Conservation (phyloP, 2,329 filamentous ascomycete species). For the Neospermospora avenae region DNA sequence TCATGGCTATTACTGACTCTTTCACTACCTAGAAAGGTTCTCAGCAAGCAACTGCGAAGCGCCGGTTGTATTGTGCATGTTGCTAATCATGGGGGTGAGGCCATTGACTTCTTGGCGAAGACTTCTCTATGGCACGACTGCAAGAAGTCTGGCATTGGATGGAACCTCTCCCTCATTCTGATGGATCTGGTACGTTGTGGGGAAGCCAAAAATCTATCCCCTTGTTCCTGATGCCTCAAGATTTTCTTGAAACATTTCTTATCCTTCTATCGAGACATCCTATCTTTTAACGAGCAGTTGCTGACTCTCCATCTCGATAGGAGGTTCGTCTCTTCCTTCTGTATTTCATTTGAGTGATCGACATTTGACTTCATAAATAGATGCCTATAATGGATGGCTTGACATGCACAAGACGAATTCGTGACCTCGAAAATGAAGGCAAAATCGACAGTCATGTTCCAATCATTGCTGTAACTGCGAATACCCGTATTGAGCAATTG, state of each 20-base stretch:
- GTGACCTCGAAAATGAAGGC: conserved; percentile 38
- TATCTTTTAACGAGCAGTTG: too few species aligned
- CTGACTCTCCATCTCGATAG: too few species aligned
- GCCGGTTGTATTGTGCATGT: conserved; percentile 58
- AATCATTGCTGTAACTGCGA: conserved; percentile 47
- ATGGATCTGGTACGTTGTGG: too few species aligned
- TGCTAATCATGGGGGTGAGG: conserved; percentile 61
- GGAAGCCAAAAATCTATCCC: too few species aligned
- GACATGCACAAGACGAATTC: conserved; percentile 41
- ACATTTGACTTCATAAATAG: neutral
- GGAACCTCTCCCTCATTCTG: conserved; percentile 51
- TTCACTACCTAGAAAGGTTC: too few species aligned
- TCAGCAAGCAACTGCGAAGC: conserved; percentile 57
- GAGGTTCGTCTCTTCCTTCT: conserved; percentile 27
- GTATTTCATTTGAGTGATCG: neutral
- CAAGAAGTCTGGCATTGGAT: conserved; percentile 35
- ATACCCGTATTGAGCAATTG: conserved; percentile 43
- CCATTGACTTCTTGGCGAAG: conserved; percentile 52
- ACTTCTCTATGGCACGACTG: conserved; percentile 52
- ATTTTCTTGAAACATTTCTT: too few species aligned
- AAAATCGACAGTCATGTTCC: conserved; percentile 47
- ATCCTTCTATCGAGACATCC: too few species aligned
- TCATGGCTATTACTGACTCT: too few species aligned
- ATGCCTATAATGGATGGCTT: conserved; percentile 50
- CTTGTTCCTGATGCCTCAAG: too few species aligned